Evolutionary conservation across 202 grass and related monocot species (phyloP).

Genomic region (Miscanthus sacchariflorus): DNA sequence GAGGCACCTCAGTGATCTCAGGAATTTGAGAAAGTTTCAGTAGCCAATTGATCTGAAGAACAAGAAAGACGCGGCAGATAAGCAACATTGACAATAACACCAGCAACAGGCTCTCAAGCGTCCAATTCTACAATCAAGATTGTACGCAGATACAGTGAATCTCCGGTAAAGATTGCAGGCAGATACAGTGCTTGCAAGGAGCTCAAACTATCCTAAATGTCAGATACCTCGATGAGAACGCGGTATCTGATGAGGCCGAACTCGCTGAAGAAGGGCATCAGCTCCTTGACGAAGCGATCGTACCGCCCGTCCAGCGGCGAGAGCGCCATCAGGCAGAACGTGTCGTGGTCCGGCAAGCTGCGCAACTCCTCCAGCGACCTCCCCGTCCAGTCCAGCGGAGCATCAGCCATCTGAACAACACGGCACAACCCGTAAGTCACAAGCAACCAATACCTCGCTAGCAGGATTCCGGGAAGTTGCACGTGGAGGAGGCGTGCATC

Average conservation of each 20-base stretch:
- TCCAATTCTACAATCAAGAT: constrained; percentile 1
- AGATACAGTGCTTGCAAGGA: background rate
- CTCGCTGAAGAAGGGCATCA: constrained; percentile 88
- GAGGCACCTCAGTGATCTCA: constrained; percentile 82
- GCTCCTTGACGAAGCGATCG: constrained; percentile 50
- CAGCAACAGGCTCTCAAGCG: background rate
- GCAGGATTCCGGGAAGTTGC: background rate
- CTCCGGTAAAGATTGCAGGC: background rate
- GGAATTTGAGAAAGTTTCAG: constrained; percentile 92
- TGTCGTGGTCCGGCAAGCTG: constrained; percentile 40
- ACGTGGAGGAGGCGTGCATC: background rate
- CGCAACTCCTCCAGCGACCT: constrained; percentile 46
- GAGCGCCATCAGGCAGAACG: constrained; percentile 62
- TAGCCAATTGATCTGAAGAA: constrained; percentile 83
- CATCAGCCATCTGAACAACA: constrained; percentile 40
- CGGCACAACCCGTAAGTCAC: background rate
- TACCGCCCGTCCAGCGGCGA: constrained; percentile 93
- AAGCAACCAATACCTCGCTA: constrained; percentile 6
- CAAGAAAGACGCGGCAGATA: constrained; percentile 18
- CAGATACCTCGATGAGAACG: constrained; percentile 75
- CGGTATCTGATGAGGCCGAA: constrained; percentile 89
- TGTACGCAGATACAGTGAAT: background rate
- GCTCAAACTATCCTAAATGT: background rate
- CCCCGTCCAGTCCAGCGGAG: constrained; percentile 36
- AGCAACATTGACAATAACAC: constrained; percentile 15